Conservation (phyloP, 2,329 filamentous ascomycete genomes). For the Aaosphaeria pasadenensis region DNA sequence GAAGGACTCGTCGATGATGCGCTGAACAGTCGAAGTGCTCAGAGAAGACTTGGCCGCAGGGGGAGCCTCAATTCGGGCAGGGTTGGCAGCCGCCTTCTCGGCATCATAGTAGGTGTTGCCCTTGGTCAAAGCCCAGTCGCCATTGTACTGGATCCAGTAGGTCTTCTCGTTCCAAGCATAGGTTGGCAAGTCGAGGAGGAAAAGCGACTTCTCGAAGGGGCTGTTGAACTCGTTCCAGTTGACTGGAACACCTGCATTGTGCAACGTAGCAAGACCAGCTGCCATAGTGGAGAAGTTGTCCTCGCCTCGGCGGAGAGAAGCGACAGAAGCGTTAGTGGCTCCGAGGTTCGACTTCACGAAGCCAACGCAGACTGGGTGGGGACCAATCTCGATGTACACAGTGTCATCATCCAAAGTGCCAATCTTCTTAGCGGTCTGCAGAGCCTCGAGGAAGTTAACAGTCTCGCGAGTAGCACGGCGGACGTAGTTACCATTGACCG, state of each 20-base stretch:
- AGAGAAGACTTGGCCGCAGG: neutral
- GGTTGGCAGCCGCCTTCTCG: neutral
- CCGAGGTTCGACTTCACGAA: slow-evolving; percentile 41
- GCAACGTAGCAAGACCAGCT: slow-evolving; percentile 36
- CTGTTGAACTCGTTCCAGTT: slow-evolving; percentile 58
- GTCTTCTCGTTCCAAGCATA: slow-evolving; percentile 35
- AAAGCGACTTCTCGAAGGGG: slow-evolving; percentile 25
- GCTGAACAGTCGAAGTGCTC: slow-evolving; percentile 3
- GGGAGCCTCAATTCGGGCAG: neutral
- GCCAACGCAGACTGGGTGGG: slow-evolving; percentile 45
- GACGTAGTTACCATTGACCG: slow-evolving; percentile 41
- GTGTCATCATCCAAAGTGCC: slow-evolving; percentile 32
- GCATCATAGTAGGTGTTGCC: slow-evolving; percentile 2
- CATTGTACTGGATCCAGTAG: slow-evolving; percentile 37
- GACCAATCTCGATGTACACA: slow-evolving; percentile 46
- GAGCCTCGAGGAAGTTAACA: slow-evolving; percentile 38
- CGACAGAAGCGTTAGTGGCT: slow-evolving; percentile 3
- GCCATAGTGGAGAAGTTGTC: slow-evolving; percentile 35
- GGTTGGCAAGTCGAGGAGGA: slow-evolving; percentile 24
- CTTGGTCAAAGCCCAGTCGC: slow-evolving; percentile 26
- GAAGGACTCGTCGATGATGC: slow-evolving; percentile 5
- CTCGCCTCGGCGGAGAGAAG: slow-evolving; percentile 4
- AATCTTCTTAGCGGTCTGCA: slow-evolving; percentile 34
- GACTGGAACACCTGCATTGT: slow-evolving; percentile 54
- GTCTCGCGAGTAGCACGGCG: slow-evolving; percentile 5